Conservation (phyloP, 768 basidiomycete species). For the Phaeotremella fagi region DNA sequence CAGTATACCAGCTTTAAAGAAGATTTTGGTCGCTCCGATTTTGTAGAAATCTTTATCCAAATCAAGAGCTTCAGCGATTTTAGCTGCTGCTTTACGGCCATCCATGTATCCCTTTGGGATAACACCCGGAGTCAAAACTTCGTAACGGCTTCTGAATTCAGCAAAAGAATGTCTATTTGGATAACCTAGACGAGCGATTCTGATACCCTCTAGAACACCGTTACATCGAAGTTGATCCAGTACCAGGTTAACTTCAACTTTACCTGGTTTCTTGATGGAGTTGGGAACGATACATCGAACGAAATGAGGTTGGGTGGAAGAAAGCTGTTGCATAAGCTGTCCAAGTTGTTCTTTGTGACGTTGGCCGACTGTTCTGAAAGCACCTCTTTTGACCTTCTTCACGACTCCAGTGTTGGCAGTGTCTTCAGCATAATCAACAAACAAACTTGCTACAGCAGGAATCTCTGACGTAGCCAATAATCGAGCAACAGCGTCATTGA, state of each 20-base stretch:
- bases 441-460: constrained; percentile 73
- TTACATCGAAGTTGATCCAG: constrained; percentile 96
- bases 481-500: constrained; percentile 91
- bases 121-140: constrained; percentile 87
- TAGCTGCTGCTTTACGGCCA: constrained; percentile 83
- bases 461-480: constrained; percentile 79
- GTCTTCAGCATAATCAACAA: constrained; percentile 69
- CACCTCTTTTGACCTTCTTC: constrained; percentile 75
- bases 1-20: constrained; percentile 97
- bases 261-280: constrained; percentile 77
- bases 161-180: constrained; percentile 95
- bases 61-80: constrained; percentile 84
- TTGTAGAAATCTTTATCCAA: constrained; percentile 79
- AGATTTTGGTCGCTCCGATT: constrained; percentile 94
- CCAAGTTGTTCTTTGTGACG: constrained; percentile 92
- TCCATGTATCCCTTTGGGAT: constrained; percentile 97
- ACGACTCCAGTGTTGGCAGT: constrained; percentile 37
- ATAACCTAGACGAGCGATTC: constrained; percentile 94
- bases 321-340: constrained; percentile 83
- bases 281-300: constrained; percentile 98
- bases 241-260: constrained; percentile 88
- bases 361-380: constrained; percentile 92
- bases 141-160: constrained; percentile 95
- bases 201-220: constrained; percentile 97
- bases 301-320: constrained; percentile 94